Base-by-base conservation (phyloP, 345 rosid species). In the Eucalyptus coolabah region DNA sequence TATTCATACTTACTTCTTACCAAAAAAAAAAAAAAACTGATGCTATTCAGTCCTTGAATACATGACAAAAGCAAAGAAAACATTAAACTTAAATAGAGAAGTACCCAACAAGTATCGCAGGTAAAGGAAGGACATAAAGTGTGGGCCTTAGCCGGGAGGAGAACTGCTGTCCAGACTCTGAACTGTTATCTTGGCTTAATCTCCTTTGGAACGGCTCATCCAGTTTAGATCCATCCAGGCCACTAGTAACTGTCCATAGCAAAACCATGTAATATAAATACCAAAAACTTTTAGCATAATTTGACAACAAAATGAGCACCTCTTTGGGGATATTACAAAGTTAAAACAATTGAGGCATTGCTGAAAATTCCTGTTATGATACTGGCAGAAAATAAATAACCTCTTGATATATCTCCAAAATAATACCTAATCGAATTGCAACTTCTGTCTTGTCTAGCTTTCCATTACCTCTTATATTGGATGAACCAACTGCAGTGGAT, bases 101-200 rank as follows among this genome's bases (percentile, higher is more conserved):
- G 82, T 95, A 98, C 99, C 99, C 99, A 87, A 98, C 98, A 90
- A 97, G 99, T 92, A 98, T 93, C 50, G 99, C 94, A 87, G 99
- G 99, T 83, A 97, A 95, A 63, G 99, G 99, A 92, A 97, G 96
- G 90, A 94, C 97, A 93, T 92, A 93, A 90, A 96, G 94, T 21
- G 99, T 93, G 8, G 99, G 98, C 92, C 94, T 95, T 88, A 95
- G 92, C 80, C 94, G 91, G 59, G 92, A 81, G 91, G 89, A 86
- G 32, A 86, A 87, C 86, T 91, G 96, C 88, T 92, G 96, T 90
- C 95, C 97, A 88, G 96, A 91, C 91, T 97, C 99, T 86, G 95
- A 93, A 91, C 93, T 91, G 89, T 93, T 92, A 88, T 97, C 99
- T 88, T 92, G 97, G 94, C 88, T 94, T 83, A 90, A 90, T 92